These are phyloP conservation scores for Leersia perrieri DNA, from an alignment of 176 grass and related monocot genomes.

Conservation along the genomic window DNA sequence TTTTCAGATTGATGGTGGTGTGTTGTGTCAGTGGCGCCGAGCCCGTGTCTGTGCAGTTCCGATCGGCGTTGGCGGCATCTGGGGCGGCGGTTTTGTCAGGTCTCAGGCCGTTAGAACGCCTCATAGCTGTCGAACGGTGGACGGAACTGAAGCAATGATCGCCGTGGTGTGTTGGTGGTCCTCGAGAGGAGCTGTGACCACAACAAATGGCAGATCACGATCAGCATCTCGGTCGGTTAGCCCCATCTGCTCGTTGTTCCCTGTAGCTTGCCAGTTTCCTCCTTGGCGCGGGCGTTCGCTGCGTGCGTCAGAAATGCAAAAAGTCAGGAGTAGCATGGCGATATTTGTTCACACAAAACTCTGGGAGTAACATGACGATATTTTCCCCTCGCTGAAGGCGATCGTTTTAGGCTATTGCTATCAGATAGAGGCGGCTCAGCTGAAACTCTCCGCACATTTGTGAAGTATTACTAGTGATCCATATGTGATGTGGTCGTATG, in stretches of 20 bases:
- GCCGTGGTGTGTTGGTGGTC: slow-evolving; percentile 5
- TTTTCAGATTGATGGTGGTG: neutral
- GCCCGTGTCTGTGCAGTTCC: slow-evolving; percentile 32
- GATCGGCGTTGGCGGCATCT: neutral
- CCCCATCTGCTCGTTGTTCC: neutral
- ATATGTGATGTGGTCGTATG: neutral
- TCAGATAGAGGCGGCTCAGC: neutral
- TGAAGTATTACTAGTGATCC: neutral
- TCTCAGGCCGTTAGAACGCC: slow-evolving; percentile 1
- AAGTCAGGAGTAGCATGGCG: neutral
- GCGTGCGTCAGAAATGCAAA: neutral
- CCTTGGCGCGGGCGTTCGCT: neutral
- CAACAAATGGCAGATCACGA: slow-evolving; percentile 3
- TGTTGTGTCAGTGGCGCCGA: neutral
- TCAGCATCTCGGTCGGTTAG: neutral
- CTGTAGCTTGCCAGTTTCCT: neutral
- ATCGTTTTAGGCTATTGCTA: neutral
- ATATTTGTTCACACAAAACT: neutral
- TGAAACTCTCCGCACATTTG: neutral
- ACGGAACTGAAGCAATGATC: slow-evolving; percentile 27
- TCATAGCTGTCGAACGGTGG: slow-evolving; percentile 44
- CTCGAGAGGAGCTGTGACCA: neutral
- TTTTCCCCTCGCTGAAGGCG: neutral
- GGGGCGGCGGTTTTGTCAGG: slow-evolving; percentile 15
- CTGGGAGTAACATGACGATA: neutral